Evolutionary conservation across 1,139 yeast species (phyloP).

Genomic region (Nakaseomyces bracarensis): DNA sequence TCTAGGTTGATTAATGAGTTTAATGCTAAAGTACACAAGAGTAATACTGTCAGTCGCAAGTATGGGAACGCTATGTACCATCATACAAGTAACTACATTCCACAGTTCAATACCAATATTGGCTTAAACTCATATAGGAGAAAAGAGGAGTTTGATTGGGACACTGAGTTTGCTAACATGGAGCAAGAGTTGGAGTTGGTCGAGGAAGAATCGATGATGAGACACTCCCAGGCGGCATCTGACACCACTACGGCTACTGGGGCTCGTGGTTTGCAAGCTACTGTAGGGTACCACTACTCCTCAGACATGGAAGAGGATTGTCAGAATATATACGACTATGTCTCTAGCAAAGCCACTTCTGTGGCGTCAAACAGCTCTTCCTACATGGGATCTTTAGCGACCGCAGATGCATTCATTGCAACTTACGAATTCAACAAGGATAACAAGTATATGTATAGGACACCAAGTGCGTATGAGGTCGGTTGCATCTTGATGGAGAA

Average conservation of each 20-base stretch:
- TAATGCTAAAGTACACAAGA: not conserved
- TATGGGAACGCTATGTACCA: not conserved
- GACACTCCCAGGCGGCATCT: not conserved
- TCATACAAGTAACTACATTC: not conserved
- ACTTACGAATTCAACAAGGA: conserved; percentile 2
- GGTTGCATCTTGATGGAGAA: conserved; percentile 8
- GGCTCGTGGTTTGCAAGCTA: too few relatives aligned
- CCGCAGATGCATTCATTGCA: not conserved
- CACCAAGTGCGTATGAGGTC: conserved; percentile 6
- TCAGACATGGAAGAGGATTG: conserved; percentile 6
- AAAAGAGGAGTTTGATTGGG: conserved; percentile 1
- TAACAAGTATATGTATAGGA: not conserved
- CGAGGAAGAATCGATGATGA: not conserved
- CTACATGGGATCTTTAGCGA: not conserved
- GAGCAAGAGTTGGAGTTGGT: conserved; percentile 1
- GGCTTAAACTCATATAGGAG: too few relatives aligned
- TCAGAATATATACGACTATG: conserved; percentile 4
- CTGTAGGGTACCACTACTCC: conserved; percentile 4
- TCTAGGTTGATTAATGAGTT: not conserved
- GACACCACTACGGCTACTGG: too few relatives aligned
- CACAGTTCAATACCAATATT: not conserved
- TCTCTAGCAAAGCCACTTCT: conserved; percentile 3
- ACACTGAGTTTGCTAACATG: conserved; percentile 1
- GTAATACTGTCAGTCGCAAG: not conserved
- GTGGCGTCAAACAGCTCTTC: not conserved